A percentile compares a stretch with the other conserved stretches of the same genome.
Evolutionary conservation across 306 rosid species (phyloP).

Genomic region (Sindora glabra): DNA sequence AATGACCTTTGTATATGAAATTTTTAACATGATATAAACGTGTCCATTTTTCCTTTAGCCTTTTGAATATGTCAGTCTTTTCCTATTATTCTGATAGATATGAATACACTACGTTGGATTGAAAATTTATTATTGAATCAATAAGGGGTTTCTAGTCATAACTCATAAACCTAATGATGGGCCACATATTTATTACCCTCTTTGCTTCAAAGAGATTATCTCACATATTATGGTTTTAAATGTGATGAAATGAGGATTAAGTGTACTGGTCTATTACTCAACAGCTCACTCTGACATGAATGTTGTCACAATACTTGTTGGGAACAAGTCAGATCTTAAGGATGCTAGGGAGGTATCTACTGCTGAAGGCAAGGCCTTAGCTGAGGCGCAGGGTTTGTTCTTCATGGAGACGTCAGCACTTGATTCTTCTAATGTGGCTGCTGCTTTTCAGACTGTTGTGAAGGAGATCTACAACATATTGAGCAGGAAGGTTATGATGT

Average conservation of each 20-base stretch:
- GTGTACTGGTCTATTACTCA: constrained; percentile 36
- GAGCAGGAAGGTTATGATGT: constrained; percentile 88
- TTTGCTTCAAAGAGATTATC: constrained; percentile 5
- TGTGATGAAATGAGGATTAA: constrained; percentile 36
- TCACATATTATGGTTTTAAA: constrained; percentile 15
- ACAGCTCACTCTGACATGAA: constrained; percentile 99
- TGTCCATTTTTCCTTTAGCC: not conserved
- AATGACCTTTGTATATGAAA: too few relatives aligned
- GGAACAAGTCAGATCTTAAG: constrained; percentile 93
- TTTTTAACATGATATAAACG: too few relatives aligned
- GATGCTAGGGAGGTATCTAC: constrained; percentile 92
- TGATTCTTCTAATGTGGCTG: constrained; percentile 79
- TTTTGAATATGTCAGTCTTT: not conserved
- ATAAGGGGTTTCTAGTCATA: not conserved
- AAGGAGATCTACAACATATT: constrained; percentile 86
- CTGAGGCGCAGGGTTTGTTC: constrained; percentile 91
- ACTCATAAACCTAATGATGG: not conserved
- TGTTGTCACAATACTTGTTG: constrained; percentile 87
- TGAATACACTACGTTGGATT: not conserved
- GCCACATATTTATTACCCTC: not conserved
- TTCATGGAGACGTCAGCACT: constrained; percentile 98
- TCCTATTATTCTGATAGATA: not conserved
- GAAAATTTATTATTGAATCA: not conserved
- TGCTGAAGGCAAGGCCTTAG: constrained; percentile 79
- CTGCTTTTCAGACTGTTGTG: constrained; percentile 90